Evolutionary conservation across 352 stramenopile species (phyloP), one percentile per base, ranked within the genome.

Genomic region (Pythium phragmiticola): DNA sequence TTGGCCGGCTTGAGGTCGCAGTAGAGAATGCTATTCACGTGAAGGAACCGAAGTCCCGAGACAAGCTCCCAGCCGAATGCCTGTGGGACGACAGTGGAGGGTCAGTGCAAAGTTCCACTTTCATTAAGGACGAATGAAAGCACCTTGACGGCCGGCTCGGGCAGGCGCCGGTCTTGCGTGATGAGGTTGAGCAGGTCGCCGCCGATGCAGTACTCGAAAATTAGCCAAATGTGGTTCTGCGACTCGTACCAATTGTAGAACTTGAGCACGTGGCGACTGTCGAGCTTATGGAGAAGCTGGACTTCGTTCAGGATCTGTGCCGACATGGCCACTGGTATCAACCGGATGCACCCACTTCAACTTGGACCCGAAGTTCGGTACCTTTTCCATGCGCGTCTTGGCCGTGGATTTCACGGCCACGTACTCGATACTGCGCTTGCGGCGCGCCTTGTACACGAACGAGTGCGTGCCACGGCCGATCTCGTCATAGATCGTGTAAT

Each of bases 221-320:
- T 98, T 62, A 98, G 77, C 92, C 92, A 98, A 42, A 98, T 94
- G 78, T 98, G 95, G 76, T 98, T 97, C 59, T 90, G 79, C 56
- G 92, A 98, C 76, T 98, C 92, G 78, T 98, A 98, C 92, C 92
- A 98, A 72, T 98, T 95, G 78, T 89, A 93, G 68, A 98, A 98
- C 72, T 89, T 93, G 60, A 98, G 74, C 46, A 96, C 84, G 66
- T 96, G 79, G 28, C 74, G 86, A 58, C 84, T 94, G 37, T 91
- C 69, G 7, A 97, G 75, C 51, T 89, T 90, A 73, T 96, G 87
- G 63, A 97, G 77, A 65, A 97, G 80, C 63, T 92, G 87, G 39
- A 95, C 87, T 47, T 95, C 86, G 59, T 95, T 93, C 19, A 93
- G 64, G 58, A 95, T 90, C 84, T 93, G 36, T 19, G 3, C 28